Evolutionary conservation across 2,329 filamentous ascomycete species (phyloP).

Genomic region (Ustilaginoidea virens): DNA sequence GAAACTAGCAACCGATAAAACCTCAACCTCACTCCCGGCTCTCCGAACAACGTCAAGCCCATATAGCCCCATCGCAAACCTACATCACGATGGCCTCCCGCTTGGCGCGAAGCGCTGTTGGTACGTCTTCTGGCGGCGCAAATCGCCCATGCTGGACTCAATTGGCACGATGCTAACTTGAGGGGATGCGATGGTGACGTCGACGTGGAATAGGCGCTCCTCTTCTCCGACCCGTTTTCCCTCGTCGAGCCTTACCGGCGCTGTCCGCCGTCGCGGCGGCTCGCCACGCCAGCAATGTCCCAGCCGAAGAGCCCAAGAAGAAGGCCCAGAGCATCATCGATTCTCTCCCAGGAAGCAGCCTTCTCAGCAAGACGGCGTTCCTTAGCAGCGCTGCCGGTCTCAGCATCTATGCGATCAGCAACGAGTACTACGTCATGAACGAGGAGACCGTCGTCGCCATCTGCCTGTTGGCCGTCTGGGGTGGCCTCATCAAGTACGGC

Average conservation of each 20-base stretch:
- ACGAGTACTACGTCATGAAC: constrained; percentile 99
- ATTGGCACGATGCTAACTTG: constrained; percentile 5
- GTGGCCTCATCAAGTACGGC: constrained; percentile 79
- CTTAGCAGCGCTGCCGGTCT: constrained; percentile 84
- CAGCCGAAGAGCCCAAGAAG: constrained; percentile 80
- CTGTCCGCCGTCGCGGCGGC: constrained; percentile 51
- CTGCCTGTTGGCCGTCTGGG: constrained; percentile 87
- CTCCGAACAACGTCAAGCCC: constrained; percentile 27
- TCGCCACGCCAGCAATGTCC: constrained; percentile 62
- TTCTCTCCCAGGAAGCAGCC: constrained; percentile 76
- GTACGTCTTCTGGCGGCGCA: constrained; percentile 40
- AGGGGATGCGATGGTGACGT: no score
- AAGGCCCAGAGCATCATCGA: constrained; percentile 95
- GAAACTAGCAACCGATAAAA: constrained; percentile 33
- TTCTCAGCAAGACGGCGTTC: constrained; percentile 92
- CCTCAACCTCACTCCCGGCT: constrained; percentile 31
- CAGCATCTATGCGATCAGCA: constrained; percentile 91
- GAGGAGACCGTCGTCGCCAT: constrained; percentile 94
- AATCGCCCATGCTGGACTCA: constrained; percentile 14
- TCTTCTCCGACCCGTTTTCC: constrained; percentile 72
- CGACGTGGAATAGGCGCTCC: constrained; percentile 63
- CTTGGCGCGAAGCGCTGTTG: constrained; percentile 86
- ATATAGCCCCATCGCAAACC: constrained; percentile 37
- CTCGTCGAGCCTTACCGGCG: constrained; percentile 60
- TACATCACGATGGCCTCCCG: constrained; percentile 88